Evolutionary conservation across 2,329 filamentous ascomycete genomes (phyloP).

Genomic region (Aspergillus brasiliensis): DNA sequence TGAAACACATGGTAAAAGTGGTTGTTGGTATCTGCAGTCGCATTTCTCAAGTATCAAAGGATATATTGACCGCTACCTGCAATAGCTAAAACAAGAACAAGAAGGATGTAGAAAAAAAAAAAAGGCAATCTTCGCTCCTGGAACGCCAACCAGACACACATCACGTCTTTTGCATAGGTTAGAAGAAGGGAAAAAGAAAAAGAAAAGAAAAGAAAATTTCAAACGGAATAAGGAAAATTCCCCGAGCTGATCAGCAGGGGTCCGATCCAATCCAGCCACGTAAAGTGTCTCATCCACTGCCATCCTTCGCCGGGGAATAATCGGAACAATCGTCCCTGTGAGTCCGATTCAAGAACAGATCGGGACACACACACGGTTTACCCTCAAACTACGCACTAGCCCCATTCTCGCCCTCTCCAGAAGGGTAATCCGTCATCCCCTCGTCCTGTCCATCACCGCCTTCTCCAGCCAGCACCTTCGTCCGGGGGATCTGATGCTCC

Average conservation of each 20-base stretch:
- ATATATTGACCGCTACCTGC: background rate
- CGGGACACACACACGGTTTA: background rate
- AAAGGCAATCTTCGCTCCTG: background rate
- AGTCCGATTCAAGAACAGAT: background rate
- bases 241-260: background rate
- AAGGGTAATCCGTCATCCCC: slow-evolving; percentile 38
- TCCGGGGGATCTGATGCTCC: slow-evolving; percentile 60
- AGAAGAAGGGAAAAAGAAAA: background rate
- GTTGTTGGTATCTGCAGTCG: too few species aligned
- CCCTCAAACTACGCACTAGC: slow-evolving; percentile 10
- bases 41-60: too few species aligned
- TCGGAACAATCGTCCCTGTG: background rate
- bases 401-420: slow-evolving; percentile 26
- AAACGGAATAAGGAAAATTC: background rate
- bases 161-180: background rate
- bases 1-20: too few species aligned
- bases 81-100: background rate
- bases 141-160: background rate
- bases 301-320: background rate
- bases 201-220: background rate
- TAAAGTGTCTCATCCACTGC: background rate
- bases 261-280: background rate
- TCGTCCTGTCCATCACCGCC: slow-evolving; percentile 34
- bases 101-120: background rate
- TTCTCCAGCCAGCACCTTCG: slow-evolving; percentile 64